Conservation (phyloP, 305 asterid genomes). For the Rubia tinctorum region DNA sequence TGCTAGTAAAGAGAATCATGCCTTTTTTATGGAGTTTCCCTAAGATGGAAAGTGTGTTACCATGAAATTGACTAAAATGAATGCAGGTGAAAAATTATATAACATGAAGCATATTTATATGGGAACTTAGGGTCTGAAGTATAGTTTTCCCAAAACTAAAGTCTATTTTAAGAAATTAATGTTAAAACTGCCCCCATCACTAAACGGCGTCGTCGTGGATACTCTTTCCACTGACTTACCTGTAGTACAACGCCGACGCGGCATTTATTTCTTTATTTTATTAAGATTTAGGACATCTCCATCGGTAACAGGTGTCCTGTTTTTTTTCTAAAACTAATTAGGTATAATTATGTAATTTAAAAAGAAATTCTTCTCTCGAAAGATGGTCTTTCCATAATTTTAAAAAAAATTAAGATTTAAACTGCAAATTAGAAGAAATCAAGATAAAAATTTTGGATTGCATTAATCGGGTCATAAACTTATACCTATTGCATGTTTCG, state of each 20-base stretch:
- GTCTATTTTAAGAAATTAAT: background rate
- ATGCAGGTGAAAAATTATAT: background rate
- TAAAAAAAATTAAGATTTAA: too few relatives aligned
- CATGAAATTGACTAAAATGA: background rate
- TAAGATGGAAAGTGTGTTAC: background rate
- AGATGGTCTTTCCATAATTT: too few relatives aligned
- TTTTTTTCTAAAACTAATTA: background rate
- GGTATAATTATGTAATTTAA: background rate
- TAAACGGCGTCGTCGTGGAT: background rate
- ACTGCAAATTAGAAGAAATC: too few relatives aligned
- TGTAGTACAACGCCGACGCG: slow-evolving; percentile 2
- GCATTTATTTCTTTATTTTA: background rate
- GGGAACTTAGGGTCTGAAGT: background rate
- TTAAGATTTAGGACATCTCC: slow-evolving; percentile 5
- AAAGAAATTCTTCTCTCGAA: too few relatives aligned
- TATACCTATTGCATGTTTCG: too few relatives aligned
- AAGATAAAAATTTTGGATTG: too few relatives aligned
- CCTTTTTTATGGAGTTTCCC: background rate
- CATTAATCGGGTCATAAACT: too few relatives aligned
- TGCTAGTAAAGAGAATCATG: background rate
- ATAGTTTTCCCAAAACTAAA: background rate
- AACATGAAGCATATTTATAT: background rate
- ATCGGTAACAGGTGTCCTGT: slow-evolving; percentile 1
- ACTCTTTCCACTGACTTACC: background rate
- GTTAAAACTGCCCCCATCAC: background rate